Evolutionary conservation across 257 asterid genomes (phyloP).

Genomic region (Nicotiana knightiana): DNA sequence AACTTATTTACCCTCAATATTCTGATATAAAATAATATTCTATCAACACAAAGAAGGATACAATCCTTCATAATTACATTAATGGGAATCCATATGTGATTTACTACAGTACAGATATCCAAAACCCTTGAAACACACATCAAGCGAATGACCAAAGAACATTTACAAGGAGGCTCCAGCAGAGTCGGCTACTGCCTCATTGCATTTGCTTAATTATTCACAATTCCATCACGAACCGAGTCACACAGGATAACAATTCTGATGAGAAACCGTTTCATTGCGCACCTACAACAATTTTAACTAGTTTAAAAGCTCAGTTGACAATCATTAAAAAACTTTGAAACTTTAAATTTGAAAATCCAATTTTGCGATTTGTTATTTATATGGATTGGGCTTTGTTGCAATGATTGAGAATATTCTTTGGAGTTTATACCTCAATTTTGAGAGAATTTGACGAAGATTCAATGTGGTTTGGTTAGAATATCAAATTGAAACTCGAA

Average conservation of each 20-base stretch:
- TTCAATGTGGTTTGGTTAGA: no score
- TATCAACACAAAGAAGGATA: not conserved
- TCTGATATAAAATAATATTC: no score
- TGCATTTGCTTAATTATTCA: not conserved
- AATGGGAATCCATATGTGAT: not conserved
- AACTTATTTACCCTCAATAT: no score
- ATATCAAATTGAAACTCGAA: no score
- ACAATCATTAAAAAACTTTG: no score
- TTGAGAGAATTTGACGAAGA: no score
- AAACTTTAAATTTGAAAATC: no score
- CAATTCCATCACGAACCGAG: not conserved
- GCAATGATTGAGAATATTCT: no score
- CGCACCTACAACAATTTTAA: conserved; percentile 23
- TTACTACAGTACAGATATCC: not conserved
- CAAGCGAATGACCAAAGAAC: not conserved
- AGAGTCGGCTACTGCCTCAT: not conserved
- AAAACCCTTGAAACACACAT: not conserved
- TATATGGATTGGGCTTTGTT: no score
- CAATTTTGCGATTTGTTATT: no score
- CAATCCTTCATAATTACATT: not conserved
- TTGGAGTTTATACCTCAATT: no score
- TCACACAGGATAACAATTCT: conserved; percentile 33
- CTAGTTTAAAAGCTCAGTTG: no score
- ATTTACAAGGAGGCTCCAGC: not conserved
- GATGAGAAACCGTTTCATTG: conserved; percentile 30